Evolutionary conservation across 345 rosid genomes (phyloP), one percentile per base, ranked within the genome.

Genomic region (Abelmoschus esculentus): DNA sequence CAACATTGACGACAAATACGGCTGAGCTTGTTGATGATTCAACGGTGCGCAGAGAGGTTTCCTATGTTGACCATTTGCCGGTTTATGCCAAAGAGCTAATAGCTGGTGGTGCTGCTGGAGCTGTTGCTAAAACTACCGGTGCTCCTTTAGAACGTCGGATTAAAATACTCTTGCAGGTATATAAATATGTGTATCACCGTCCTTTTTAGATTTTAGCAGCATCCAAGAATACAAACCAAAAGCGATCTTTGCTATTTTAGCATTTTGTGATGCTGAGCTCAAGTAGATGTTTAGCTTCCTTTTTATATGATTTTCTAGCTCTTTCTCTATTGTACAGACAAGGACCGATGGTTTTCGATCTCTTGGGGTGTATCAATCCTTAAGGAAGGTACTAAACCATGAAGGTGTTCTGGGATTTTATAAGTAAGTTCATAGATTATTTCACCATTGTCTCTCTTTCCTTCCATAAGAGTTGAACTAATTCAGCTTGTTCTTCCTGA

Each of bases 21-120:
- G 85, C 88, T 44, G 83, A 80, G 17, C 78, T 93, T 56, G 91
- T 86, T 14, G 89, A 88, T 60, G 84, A 85, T 56, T 82, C 93
- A 2, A 70, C 90, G 1, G 52, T 85, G 1, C 58, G 63, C n/a
- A 40, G 61, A 62, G 77, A 81, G 50, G 75, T 84, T 73, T 78
- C 85, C 5, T 76, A 56, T 63, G 14, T 84, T 34, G 96, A 93
- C 78, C 66, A 75, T 64, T 71, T 93, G 77, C 98, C 98, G 52
- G 85, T 88, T 74, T 88, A 88, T 74, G 93, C 85, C 0, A 91
- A 82, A 83, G 96, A 91, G 73, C 96, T 93, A 61, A 86, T 93
- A 70, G 96, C 97, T 59, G 97, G 97, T 7, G 98, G 97, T 57
- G 91, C 89, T 82, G 98, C 97, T 22, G 98, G 98, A 0, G 98